Evolutionary conservation across 805 yeast species (phyloP), one percentile per base, ranked within the genome.

Genomic region (Starmerella riodocensis): DNA sequence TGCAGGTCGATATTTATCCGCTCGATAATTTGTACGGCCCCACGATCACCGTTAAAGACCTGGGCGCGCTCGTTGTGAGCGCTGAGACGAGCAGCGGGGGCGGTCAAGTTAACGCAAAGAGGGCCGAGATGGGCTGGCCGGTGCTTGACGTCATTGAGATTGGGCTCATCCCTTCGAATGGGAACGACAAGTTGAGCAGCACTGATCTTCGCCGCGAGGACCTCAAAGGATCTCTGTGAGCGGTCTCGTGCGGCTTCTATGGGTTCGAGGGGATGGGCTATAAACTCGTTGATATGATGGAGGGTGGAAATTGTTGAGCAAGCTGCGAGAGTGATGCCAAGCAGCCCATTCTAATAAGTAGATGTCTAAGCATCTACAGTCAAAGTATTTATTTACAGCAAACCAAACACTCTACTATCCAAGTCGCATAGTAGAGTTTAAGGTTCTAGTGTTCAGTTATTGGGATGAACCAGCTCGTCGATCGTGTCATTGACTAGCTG

Each of bases 1-100:
- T 77, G 6, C 40, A 46, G 0, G 61, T 74, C 9, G 73, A 74
- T 22, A 61, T 78, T 2, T 70, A 69, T 36, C 73, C 78, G 47
- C 76, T 91, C 33, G 69, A 75, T 43, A 97, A 91, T 55, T 70
- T 86, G 0, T 85, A 93, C 60, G 99, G 99, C 0, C 98, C 97
- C 4, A 85, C 98, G 0, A 94, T 84, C 0, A 67, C 70, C 11
- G 67, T 79, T 2, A 66, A 67, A 12, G 76, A 74, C 35, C 82
- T 91, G 29, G 81, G 86, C 48, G 78, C 85, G 0, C 65, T 91
- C 29, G 75, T 88, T 0, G 74, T 91, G 3, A 82, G 94, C 48
- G 66, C 73, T 32, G 98, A 91, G 52, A 78, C 96, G 0, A 59
- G 66, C 0, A 55, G 66, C 8, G 97, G 97, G 2, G 97, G 82